Evolutionary conservation across 164 flowering plant species (phyloP), one percentile per base, ranked within the genome.

Genomic region (Vitis riparia): DNA sequence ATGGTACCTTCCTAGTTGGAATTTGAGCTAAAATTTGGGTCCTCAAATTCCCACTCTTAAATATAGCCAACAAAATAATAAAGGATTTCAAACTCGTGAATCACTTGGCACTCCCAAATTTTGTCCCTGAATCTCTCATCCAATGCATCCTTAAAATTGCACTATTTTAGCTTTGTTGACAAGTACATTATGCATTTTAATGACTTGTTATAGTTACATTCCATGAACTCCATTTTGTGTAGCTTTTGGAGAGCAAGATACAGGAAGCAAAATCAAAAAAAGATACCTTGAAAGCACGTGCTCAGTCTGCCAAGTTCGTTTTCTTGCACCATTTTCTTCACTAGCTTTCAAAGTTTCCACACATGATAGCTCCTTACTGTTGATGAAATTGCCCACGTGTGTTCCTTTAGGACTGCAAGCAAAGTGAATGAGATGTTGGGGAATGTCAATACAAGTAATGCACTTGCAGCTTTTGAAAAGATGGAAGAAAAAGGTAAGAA

Each of bases 191-290:
- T 47, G 37, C 53, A 30, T 51, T n/a, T 70, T 32, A 17, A 19
- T 55, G n/a, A 51, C 27, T 58, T 57, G 32, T 74, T 27, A 68
- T 50, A 68, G 30, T 56, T 62, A 47, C 57, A 19, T 51, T 63
- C 44, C 37, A 57, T 57, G 62, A 67, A 32, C 55, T 71, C 51
- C 27, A 11, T 75, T 75, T 72, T 73, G 3, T 73, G 68, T 77
- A 93, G 99, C 91, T 93, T 69, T 63, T 96, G 74, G 98, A 96
- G 77, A 93, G 97, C 90, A 96, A 96, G 79, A 93, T 96, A 82
- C 95, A 90, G 72, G 99, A 96, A 66, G 98, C 98, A 47, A 91
- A 67, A 75, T 89, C 99, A 30, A 93, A 96, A 83, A 91, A 91
- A 73, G 98, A 93, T 71, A 93, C 99, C 50, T 81, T 93, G 27